These are phyloP conservation scores for Trematosphaeria pertusa DNA, from an alignment of 2,329 filamentous ascomycete genomes.

Conservation along the genomic window DNA sequence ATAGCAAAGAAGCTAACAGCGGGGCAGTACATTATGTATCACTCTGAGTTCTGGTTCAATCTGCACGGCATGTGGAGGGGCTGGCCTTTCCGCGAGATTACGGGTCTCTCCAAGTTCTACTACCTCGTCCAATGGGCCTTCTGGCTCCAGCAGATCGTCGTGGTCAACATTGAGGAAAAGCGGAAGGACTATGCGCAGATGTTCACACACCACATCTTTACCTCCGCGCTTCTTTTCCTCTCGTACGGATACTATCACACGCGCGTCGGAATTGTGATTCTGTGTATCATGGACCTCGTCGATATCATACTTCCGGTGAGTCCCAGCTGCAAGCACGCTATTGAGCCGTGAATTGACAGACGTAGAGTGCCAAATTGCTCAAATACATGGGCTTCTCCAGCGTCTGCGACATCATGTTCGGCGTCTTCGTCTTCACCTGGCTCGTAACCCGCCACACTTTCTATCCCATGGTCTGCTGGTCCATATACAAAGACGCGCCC, in stretches of 20 bases:
- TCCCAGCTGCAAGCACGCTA: slow-evolving; percentile 5
- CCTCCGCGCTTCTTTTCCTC: slow-evolving; percentile 77
- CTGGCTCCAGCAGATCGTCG: slow-evolving; percentile 92
- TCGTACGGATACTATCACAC: slow-evolving; percentile 89
- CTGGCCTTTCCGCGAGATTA: slow-evolving; percentile 81
- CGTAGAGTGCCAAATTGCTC: slow-evolving; percentile 87
- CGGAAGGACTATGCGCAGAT: slow-evolving; percentile 97
- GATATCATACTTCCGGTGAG: slow-evolving; percentile 83
- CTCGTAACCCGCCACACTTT: slow-evolving; percentile 80
- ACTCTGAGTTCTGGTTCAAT: slow-evolving; percentile 80
- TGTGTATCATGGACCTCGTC: slow-evolving; percentile 92
- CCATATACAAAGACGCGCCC: slow-evolving; percentile 73
- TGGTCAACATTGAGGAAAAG: slow-evolving; percentile 92
- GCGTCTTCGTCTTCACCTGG: slow-evolving; percentile 86
- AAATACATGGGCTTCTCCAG: slow-evolving; percentile 83
- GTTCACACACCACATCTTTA: slow-evolving; percentile 94
- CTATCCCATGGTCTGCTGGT: slow-evolving; percentile 83
- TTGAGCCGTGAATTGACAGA: slow-evolving; percentile 64
- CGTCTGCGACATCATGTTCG: slow-evolving; percentile 83
- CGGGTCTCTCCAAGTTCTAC: slow-evolving; percentile 82
- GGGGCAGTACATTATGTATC: slow-evolving; percentile 81
- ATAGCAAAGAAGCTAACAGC: no score
- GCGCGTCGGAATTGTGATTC: slow-evolving; percentile 84
- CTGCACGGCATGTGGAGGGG: slow-evolving; percentile 80
- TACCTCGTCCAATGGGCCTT: slow-evolving; percentile 90